These are phyloP conservation scores for Nothophoma quercina DNA, from an alignment of 2,329 filamentous ascomycete species.

Conservation along the genomic window DNA sequence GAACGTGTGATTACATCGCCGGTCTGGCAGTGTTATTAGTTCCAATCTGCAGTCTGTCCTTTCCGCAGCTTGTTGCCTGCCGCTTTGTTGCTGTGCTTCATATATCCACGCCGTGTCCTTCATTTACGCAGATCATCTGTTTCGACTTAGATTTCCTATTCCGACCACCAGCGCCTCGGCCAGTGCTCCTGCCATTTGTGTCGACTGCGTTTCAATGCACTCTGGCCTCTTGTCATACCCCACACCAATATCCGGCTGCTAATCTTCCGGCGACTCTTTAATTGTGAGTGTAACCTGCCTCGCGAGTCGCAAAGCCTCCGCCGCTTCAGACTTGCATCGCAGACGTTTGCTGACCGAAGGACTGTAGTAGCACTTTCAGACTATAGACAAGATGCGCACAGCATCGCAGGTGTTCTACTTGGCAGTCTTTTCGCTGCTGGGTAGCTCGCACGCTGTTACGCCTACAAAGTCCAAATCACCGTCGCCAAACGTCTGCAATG, in stretches of 20 bases:
- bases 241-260: slow-evolving; percentile 29
- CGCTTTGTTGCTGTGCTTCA: slow-evolving; percentile 9
- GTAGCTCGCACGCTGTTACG: slow-evolving; percentile 54
- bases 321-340: slow-evolving; percentile 27
- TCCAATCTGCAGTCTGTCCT: slow-evolving; percentile 22
- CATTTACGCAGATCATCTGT: slow-evolving; percentile 31
- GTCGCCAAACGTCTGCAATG: slow-evolving; percentile 62
- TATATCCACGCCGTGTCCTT: slow-evolving; percentile 25
- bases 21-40: slow-evolving; percentile 13
- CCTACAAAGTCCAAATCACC: slow-evolving; percentile 51
- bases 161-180: slow-evolving; percentile 32
- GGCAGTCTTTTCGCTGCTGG: slow-evolving; percentile 67
- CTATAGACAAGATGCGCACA: slow-evolving; percentile 56
- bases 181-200: slow-evolving; percentile 27
- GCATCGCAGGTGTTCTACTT: slow-evolving; percentile 66
- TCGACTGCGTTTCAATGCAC: slow-evolving; percentile 40
- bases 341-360: slow-evolving; percentile 47
- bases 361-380: slow-evolving; percentile 25
- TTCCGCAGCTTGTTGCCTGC: slow-evolving; percentile 18
- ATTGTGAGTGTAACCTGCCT: slow-evolving; percentile 13
- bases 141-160: slow-evolving; percentile 29
- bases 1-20: slow-evolving; percentile 42
- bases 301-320: slow-evolving; percentile 5
- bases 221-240: slow-evolving; percentile 49
- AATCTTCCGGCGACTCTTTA: slow-evolving; percentile 19